Conservation (phyloP, 768 basidiomycete genomes). For the Serendipita sp. region DNA sequence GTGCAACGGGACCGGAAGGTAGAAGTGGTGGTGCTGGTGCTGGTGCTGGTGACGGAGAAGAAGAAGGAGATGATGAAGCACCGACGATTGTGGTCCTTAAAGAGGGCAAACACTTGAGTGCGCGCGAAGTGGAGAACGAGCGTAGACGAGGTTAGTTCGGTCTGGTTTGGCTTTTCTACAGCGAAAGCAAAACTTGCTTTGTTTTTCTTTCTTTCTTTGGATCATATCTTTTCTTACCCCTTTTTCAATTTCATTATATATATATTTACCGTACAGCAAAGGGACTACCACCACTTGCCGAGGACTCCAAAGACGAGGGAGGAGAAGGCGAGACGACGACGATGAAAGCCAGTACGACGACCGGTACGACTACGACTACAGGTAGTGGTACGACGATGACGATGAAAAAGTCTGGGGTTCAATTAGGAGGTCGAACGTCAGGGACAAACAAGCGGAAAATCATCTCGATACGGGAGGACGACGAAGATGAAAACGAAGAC, state of each 20-base stretch:
- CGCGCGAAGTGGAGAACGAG: slow-evolving; percentile 61
- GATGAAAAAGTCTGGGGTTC: neutral
- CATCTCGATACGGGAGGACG: neutral
- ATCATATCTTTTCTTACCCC: no score
- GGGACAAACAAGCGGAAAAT: neutral
- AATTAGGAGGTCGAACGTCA: neutral
- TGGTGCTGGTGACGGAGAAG: slow-evolving; percentile 32
- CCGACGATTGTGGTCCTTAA: slow-evolving; percentile 82
- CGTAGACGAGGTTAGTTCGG: slow-evolving; percentile 43
- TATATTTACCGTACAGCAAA: neutral
- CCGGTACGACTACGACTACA: neutral
- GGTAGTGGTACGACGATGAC: neutral
- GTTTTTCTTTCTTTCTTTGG: neutral
- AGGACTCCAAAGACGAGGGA: neutral
- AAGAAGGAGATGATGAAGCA: slow-evolving; percentile 57
- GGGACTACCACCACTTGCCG: neutral
- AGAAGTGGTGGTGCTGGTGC: no score
- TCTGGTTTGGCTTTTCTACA: no score
- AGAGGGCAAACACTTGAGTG: slow-evolving; percentile 73
- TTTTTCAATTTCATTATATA: neutral
- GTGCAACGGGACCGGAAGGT: neutral
- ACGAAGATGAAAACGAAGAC: neutral
- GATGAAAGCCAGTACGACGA: neutral
- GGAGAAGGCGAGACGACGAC: neutral
- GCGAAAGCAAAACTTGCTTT: neutral